A percentile compares a stretch with the other conserved stretches of the same genome.
Conservation (phyloP, 441 rosid genomes). For the Aleurites moluccanus region DNA sequence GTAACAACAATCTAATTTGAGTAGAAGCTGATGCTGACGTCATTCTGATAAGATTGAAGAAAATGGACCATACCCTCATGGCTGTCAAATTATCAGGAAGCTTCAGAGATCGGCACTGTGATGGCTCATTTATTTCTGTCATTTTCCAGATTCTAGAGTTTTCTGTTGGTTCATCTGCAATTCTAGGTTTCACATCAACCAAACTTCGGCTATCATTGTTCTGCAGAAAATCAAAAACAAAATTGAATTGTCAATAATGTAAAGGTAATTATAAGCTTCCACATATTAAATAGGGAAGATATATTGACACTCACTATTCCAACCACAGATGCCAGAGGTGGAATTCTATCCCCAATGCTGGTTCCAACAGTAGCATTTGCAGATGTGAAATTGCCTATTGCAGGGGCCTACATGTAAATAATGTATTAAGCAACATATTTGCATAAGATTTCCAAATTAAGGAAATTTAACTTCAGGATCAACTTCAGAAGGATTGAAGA, state of each 20-base stretch:
- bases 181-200: conserved; percentile 68
- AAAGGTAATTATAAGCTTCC: background rate
- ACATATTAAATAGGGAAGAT: background rate
- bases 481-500: background rate
- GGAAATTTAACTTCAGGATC: background rate
- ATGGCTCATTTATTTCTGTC: conserved; percentile 72
- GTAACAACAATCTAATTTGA: background rate
- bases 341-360: conserved; percentile 52
- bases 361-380: conserved; percentile 51
- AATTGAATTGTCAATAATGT: conserved; percentile 6
- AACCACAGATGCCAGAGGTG: conserved; percentile 55
- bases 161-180: conserved; percentile 62
- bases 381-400: conserved; percentile 48
- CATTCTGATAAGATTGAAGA: conserved; percentile 13
- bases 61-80: conserved; percentile 51
- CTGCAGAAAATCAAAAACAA: conserved; percentile 40
- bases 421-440: conserved; percentile 9
- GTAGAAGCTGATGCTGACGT: background rate
- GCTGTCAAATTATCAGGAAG: conserved; percentile 66
- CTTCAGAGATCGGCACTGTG: conserved; percentile 76
- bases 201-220: conserved; percentile 53
- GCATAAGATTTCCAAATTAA: background rate
- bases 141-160: conserved; percentile 76
- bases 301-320: conserved; percentile 46
- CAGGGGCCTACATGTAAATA: conserved; percentile 47